phyloP scores from a whole-genome alignment of 345 rosid genomes.

The Turnera subulata region DNA sequence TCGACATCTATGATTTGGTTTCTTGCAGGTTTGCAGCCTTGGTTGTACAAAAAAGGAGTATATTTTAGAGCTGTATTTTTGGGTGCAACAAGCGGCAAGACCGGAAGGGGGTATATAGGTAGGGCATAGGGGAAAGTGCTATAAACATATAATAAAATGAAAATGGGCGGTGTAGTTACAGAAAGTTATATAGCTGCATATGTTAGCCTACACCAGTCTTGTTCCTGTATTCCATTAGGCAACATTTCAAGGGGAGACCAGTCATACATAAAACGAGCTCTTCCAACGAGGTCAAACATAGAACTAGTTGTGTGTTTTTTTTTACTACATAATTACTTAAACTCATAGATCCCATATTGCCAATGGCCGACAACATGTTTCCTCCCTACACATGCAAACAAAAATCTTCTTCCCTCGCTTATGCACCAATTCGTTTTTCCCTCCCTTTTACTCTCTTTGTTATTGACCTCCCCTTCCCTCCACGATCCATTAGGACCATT shows the following conservation, averaged over 20 bases:
- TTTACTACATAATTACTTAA: constrained; percentile 1
- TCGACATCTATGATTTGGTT: no score
- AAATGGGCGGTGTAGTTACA: not conserved
- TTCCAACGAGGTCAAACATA: constrained; percentile 33
- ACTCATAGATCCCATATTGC: not conserved
- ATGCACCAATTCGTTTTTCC: not conserved
- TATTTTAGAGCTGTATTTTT: not conserved
- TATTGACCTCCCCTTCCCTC: not conserved
- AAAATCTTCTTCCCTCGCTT: not conserved
- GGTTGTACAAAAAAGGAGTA: not conserved
- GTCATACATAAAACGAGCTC: constrained; percentile 18
- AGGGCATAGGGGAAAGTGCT: not conserved
- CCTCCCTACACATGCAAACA: constrained; percentile 38
- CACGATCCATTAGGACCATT: no score
- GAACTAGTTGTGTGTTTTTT: no score
- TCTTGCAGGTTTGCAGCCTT: not conserved
- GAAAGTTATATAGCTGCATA: not conserved
- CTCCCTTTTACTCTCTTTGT: not conserved
- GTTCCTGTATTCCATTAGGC: not conserved
- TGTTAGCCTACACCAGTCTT: not conserved
- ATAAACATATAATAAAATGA: no score
- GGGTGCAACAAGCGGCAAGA: not conserved
- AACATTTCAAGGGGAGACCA: constrained; percentile 7
- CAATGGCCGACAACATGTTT: constrained; percentile 50
- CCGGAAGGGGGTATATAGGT: not conserved